Evolutionary conservation across 2,329 filamentous ascomycete genomes (phyloP).

Genomic region (Cadophora sp.): DNA sequence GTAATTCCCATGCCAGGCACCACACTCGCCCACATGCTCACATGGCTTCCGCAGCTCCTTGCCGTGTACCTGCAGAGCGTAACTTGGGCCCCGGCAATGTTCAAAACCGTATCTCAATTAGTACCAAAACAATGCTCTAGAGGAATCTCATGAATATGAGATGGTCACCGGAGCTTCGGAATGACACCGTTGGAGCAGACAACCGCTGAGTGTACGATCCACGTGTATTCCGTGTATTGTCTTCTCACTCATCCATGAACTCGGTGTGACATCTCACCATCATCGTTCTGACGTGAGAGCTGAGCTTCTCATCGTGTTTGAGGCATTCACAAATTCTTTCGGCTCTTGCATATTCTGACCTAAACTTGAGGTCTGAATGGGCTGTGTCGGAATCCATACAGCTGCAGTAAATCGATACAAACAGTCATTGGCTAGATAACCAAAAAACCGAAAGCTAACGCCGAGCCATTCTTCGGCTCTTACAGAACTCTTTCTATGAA

Average conservation of each 20-base stretch:
- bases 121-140: neutral
- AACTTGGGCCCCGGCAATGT: neutral
- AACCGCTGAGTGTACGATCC: neutral
- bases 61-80: neutral
- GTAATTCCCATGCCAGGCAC: too few relatives aligned
- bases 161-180: too few relatives aligned
- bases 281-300: neutral
- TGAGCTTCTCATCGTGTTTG: neutral
- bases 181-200: too few relatives aligned
- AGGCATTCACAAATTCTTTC: neutral
- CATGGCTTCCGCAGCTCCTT: too few relatives aligned
- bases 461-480: too few relatives aligned
- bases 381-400: neutral
- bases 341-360: neutral
- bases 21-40: too few relatives aligned
- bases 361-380: neutral
- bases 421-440: neutral
- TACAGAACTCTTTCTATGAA: too few relatives aligned
- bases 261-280: neutral
- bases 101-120: neutral
- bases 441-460: neutral
- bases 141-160: neutral
- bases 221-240: neutral
- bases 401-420: neutral
- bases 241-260: neutral